phyloP scores from a whole-genome alignment of 1,284 basidiomycete species.

The Ustilago shanxiensis region DNA sequence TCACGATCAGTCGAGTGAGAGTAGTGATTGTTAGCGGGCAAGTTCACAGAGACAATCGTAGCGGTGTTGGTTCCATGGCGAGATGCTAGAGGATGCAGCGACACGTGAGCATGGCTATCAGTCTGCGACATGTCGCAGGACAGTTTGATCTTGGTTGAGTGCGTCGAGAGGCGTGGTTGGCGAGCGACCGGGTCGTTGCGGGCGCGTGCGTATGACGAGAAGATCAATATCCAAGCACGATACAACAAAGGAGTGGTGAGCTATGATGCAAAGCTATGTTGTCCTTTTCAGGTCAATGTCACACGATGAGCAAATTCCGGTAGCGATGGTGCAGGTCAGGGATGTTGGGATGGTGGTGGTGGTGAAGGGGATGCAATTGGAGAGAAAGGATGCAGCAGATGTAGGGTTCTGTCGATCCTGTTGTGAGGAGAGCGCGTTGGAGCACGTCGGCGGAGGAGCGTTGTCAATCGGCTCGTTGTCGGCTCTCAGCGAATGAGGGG shows the following conservation, averaged over 20 bases:
- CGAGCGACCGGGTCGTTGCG: too few relatives aligned
- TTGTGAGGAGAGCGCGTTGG: not conserved
- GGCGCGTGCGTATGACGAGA: not conserved
- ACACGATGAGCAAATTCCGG: not conserved
- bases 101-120: conserved; percentile 48
- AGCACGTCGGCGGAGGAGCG: not conserved
- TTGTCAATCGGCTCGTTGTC: not conserved
- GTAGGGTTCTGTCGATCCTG: not conserved
- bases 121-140: conserved; percentile 42
- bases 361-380: not conserved
- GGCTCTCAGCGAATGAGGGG: not conserved
- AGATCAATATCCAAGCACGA: too few relatives aligned
- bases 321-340: not conserved
- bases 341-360: not conserved
- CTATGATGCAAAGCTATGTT: not conserved
- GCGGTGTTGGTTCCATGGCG: conserved; percentile 52
- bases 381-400: not conserved
- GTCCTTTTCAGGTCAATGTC: not conserved
- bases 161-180: not conserved
- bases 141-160: not conserved
- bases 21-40: conserved; percentile 7
- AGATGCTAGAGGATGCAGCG: conserved; percentile 61
- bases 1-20: conserved; percentile 14
- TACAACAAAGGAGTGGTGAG: not conserved
- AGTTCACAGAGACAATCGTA: conserved; percentile 52